Evolutionary conservation across 768 basidiomycete species (phyloP), one percentile per base, ranked within the genome.

Genomic region (Rhizopogon salebrosus): DNA sequence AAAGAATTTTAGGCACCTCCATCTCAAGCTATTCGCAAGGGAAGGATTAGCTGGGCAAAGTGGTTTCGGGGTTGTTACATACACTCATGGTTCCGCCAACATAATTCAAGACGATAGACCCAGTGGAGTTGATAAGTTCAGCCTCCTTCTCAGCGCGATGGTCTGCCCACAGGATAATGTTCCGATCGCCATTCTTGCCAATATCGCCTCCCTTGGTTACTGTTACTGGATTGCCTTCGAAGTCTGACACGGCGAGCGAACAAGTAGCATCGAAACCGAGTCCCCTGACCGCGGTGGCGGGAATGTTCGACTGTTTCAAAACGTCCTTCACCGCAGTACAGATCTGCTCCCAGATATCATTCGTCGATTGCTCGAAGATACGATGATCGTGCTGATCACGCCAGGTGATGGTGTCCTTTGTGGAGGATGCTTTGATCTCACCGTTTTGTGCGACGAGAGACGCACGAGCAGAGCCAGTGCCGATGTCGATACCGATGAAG

Each of bases 11-110:
- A 0, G 95, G 95, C 40, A 98, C 83, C 70, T 98, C 95, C 97
- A 98, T 98, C 70, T 98, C 95, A 39, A 98, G 80, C 91, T 97
- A 57, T 24, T 37, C 41, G 35, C 26, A 34, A 23, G 48, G 16
- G 41, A 41, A 55, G 24, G 16, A 50, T 61, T 39, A 56, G 48
- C n/a, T 53, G 22, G 48, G 46, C 49, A 35, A 14, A 39, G 37
- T 7, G 35, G 39, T 22, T 43, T 49, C 10, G 35, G 16, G 38
- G 29, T 50, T 6, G 43, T 18, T 52, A 70, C 75, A 62, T 72
- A 90, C 94, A 64, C 92, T 94, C 87, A 99, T 98, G 35, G 83
- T 89, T 41, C 94, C 94, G 9, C 97, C 97, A 42, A 98, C 94
- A 71, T 95, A 98, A 53, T 95, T 86, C 60, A 98, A 74, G 35